Conservation (phyloP, 106 monocot genomes). For the Acorus gramineus region DNA sequence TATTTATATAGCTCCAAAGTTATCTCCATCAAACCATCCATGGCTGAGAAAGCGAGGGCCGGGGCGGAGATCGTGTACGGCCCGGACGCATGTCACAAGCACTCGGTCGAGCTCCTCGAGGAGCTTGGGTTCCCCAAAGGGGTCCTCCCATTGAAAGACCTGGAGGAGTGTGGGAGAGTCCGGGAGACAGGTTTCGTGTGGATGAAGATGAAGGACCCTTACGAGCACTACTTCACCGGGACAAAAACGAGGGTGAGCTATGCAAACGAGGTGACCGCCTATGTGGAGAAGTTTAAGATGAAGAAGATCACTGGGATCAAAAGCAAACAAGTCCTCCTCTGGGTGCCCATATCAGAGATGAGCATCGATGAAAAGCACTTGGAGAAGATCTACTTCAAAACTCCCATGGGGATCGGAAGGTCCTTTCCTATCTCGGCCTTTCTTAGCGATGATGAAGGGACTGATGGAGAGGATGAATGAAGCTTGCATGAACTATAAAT, state of each 20-base stretch:
- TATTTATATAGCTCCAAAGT: too few relatives aligned
- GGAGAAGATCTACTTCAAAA: constrained; percentile 46
- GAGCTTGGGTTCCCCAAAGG: constrained; percentile 45
- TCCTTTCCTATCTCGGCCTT: constrained; percentile 34
- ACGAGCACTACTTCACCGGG: constrained; percentile 44
- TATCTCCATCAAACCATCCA: too few relatives aligned
- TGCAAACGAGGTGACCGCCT: constrained; percentile 41
- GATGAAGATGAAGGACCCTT: constrained; percentile 64
- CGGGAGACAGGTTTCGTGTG: constrained; percentile 80
- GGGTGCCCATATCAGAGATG: constrained; percentile 89
- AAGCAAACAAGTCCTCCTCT: constrained; percentile 77
- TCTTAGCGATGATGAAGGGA: constrained; percentile 8
- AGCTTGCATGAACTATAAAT: too few relatives aligned
- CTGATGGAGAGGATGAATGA: not conserved
- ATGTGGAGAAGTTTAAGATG: constrained; percentile 36
- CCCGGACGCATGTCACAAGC: constrained; percentile 39
- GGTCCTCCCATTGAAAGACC: constrained; percentile 36
- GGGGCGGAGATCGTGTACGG: constrained; percentile 57
- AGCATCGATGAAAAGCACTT: constrained; percentile 20
- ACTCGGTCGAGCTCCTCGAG: constrained; percentile 43
- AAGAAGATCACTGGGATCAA: constrained; percentile 66
- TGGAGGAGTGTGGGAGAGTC: constrained; percentile 59
- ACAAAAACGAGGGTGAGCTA: constrained; percentile 40
- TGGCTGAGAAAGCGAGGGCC: constrained; percentile 10
- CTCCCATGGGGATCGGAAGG: constrained; percentile 20